These are phyloP conservation scores for Fraxinus angustifolia DNA, from an alignment of 305 asterid genomes.

Conservation along the genomic window DNA sequence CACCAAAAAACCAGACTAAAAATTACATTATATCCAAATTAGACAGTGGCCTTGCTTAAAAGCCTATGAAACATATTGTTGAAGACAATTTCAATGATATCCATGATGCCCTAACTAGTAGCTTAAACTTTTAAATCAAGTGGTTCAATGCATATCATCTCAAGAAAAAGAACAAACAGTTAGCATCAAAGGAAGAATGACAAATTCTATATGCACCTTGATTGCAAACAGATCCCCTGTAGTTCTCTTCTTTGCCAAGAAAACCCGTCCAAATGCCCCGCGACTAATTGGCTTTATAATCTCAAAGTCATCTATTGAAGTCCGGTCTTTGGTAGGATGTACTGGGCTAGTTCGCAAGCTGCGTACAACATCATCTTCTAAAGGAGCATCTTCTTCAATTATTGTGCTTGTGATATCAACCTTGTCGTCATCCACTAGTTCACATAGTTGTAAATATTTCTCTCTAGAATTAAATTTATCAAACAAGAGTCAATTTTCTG, in stretches of 20 bases:
- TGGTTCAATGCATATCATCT: constrained; percentile 1
- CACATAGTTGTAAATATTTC: constrained; percentile 91
- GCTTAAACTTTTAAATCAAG: background rate
- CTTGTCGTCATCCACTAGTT: constrained; percentile 94
- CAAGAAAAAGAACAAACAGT: background rate
- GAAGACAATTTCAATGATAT: background rate
- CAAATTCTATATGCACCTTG: constrained; percentile 50
- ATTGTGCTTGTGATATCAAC: constrained; percentile 86
- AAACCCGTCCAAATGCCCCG: constrained; percentile 98
- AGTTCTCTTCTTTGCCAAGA: constrained; percentile 91
- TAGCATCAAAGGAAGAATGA: constrained; percentile 5
- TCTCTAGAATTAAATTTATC: constrained; percentile 52
- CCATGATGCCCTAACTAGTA: background rate
- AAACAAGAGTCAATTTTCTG: constrained; percentile 12
- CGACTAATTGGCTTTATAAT: constrained; percentile 98
- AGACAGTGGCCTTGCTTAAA: background rate
- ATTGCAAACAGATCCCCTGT: constrained; percentile 97
- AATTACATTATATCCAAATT: background rate
- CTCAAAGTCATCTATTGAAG: constrained; percentile 97
- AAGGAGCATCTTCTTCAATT: constrained; percentile 94
- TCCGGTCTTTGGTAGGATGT: constrained; percentile 85
- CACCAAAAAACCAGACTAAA: background rate
- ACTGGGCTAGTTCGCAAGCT: constrained; percentile 95
- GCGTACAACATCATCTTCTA: constrained; percentile 95
- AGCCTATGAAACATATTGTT: background rate